Conservation (phyloP, 2,329 filamentous ascomycete genomes). For the Lecanicillium sp. region DNA sequence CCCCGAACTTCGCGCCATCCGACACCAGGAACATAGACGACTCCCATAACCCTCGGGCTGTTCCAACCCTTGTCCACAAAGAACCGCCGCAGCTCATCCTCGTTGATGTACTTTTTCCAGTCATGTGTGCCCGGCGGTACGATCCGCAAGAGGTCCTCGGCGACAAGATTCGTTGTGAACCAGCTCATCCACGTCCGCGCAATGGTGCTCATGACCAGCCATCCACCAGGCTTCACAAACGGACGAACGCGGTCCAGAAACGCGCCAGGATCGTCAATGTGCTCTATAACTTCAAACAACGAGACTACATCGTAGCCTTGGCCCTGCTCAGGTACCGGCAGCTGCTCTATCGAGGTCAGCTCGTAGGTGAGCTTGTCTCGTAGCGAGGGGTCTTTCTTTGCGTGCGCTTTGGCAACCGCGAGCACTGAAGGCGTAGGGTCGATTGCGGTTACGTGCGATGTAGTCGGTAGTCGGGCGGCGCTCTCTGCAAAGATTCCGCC, state of each 20-base stretch:
- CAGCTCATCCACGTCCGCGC: constrained; percentile 82
- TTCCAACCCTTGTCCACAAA: constrained; percentile 51
- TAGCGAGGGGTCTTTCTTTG: constrained; percentile 63
- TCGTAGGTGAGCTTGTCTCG: constrained; percentile 58
- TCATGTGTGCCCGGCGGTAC: constrained; percentile 92
- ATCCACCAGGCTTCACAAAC: constrained; percentile 83
- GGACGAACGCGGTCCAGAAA: constrained; percentile 66
- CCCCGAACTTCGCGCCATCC: constrained; percentile 81
- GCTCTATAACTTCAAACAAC: constrained; percentile 91
- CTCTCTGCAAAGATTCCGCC: constrained; percentile 94
- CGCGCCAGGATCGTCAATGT: constrained; percentile 66
- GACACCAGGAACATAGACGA: constrained; percentile 81
- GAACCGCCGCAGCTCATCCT: constrained; percentile 59
- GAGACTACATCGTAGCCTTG: constrained; percentile 70
- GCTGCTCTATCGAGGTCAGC: constrained; percentile 68
- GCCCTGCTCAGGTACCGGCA: constrained; percentile 34
- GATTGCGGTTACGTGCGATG: constrained; percentile 61
- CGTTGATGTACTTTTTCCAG: constrained; percentile 93
- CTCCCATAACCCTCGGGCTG: constrained; percentile 59
- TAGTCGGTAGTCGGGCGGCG: constrained; percentile 59
- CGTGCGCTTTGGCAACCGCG: constrained; percentile 67
- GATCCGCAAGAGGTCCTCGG: constrained; percentile 78
- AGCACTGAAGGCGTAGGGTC: constrained; percentile 71
- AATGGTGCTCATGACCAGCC: constrained; percentile 89
- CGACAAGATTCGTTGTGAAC: constrained; percentile 85